Conservation (phyloP, 75 land plant species). For the Sequoia sempervirens region DNA sequence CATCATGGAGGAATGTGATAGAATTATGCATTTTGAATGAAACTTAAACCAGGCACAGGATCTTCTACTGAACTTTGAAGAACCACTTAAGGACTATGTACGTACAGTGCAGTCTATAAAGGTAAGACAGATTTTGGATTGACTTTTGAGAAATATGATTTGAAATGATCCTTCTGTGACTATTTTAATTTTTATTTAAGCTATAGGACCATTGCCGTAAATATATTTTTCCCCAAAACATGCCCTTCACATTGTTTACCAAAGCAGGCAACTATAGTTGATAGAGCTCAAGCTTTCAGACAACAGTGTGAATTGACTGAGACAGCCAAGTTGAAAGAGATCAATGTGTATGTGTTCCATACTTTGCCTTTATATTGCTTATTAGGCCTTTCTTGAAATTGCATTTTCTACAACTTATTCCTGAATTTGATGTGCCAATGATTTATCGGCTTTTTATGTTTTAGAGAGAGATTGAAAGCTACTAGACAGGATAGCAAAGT, state of each 20-base stretch:
- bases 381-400: background rate
- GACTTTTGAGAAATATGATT: background rate
- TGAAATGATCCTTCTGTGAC: background rate
- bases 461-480: slow-evolving; percentile 46
- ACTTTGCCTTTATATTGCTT: background rate
- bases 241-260: slow-evolving; percentile 4
- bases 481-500: slow-evolving; percentile 66
- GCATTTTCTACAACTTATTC: background rate
- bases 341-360: slow-evolving; percentile 47
- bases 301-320: slow-evolving; percentile 85
- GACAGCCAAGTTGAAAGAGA: slow-evolving; percentile 77
- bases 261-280: slow-evolving; percentile 69
- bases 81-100: slow-evolving; percentile 96
- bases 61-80: slow-evolving; percentile 87
- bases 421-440: background rate
- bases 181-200: background rate
- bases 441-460: slow-evolving; percentile 2
- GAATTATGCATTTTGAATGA: background rate
- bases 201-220: background rate
- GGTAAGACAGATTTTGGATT: slow-evolving; percentile 30
- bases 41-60: slow-evolving; percentile 62
- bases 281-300: slow-evolving; percentile 84
- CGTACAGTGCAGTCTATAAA: slow-evolving; percentile 92
- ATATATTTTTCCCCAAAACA: background rate
- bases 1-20: slow-evolving; percentile 5